These are phyloP conservation scores for Dendrobium nobile DNA, from an alignment of 106 monocot species.

Conservation along the genomic window DNA sequence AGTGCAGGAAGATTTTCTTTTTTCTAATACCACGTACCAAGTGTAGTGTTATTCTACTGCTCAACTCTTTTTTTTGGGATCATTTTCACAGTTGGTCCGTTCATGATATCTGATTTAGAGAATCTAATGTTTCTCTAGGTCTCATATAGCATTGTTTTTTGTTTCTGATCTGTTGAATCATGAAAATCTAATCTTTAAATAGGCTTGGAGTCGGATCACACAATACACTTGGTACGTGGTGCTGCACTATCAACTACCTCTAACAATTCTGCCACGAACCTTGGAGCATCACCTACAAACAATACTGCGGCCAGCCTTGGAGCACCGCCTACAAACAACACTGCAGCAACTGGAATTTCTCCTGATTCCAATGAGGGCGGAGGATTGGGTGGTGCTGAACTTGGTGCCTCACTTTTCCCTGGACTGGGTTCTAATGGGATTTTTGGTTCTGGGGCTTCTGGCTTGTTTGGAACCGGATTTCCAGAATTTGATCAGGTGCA, in stretches of 20 bases:
- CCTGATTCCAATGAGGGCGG: constrained; percentile 17
- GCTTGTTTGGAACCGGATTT: constrained; percentile 52
- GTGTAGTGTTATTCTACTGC: too few species aligned
- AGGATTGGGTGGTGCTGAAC: constrained; percentile 22
- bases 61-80: too few species aligned
- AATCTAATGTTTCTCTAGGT: too few species aligned
- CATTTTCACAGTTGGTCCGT: too few species aligned
- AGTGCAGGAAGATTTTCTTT: too few species aligned
- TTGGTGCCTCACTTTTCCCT: constrained; percentile 47
- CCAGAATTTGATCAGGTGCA: constrained; percentile 78
- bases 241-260: constrained; percentile 29
- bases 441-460: constrained; percentile 26
- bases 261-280: constrained; percentile 23
- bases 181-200: background rate
- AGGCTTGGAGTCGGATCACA: constrained; percentile 87
- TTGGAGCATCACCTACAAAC: constrained; percentile 19
- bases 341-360: constrained; percentile 9
- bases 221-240: constrained; percentile 90
- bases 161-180: background rate
- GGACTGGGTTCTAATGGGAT: constrained; percentile 44
- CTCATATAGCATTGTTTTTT: too few species aligned
- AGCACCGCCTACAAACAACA: constrained; percentile 14
- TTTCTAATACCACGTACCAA: too few species aligned
- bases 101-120: too few species aligned
- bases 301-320: constrained; percentile 21